Percentiles rank a stretch among this genome's conserved stretches.
Conservation (phyloP, 2,329 filamentous ascomycete species). For the Colletotrichum higginsianum region DNA sequence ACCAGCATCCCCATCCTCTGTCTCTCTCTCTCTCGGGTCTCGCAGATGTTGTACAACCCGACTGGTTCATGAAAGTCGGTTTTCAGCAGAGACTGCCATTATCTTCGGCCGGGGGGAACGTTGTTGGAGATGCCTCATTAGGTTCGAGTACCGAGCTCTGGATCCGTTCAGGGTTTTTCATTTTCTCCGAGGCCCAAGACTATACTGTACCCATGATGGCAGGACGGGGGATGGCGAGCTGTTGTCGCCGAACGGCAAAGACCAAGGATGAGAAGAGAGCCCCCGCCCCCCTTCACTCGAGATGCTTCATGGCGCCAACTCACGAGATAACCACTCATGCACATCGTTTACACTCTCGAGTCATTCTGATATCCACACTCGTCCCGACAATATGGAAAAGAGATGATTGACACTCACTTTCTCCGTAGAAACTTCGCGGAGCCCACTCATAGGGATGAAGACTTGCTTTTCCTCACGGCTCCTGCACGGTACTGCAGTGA, state of each 20-base stretch:
- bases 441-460: background rate
- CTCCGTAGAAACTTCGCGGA: too few species aligned
- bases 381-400: background rate
- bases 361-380: background rate
- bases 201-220: background rate
- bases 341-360: background rate
- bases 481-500: background rate
- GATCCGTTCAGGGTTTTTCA: background rate
- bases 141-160: background rate
- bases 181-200: background rate
- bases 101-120: background rate
- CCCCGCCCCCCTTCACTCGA: too few species aligned
- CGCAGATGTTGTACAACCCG: background rate
- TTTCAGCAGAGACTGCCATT: background rate
- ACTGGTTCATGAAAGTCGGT: background rate
- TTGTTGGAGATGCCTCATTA: background rate
- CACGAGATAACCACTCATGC: too few species aligned
- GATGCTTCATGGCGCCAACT: too few species aligned
- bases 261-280: too few species aligned
- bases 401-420: too few species aligned
- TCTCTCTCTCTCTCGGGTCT: too few species aligned
- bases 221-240: background rate
- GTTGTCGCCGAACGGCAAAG: background rate
- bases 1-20: background rate
- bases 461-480: slow-evolving; percentile 1